A percentile compares a stretch with the other conserved stretches of the same genome.
These are phyloP conservation scores for Leccinellum albellum DNA, from an alignment of 768 basidiomycete genomes.

Conservation along the genomic window DNA sequence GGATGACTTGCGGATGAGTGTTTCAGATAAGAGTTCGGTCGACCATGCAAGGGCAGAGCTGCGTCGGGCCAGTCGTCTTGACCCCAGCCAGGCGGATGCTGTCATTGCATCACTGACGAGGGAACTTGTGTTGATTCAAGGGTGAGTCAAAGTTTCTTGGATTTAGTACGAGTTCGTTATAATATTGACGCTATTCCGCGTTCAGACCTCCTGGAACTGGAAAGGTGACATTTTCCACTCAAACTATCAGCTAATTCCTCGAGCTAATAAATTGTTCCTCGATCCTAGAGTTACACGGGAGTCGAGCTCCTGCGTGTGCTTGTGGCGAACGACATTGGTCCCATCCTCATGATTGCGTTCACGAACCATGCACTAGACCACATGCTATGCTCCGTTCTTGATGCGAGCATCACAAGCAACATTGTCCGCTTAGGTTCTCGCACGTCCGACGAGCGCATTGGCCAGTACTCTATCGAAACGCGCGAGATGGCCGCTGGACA, in stretches of 20 bases:
- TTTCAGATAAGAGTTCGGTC: conserved; percentile 42
- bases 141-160: conserved; percentile 37
- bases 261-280: not conserved
- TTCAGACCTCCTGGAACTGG: conserved; percentile 74
- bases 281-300: conserved; percentile 56
- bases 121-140: conserved; percentile 69
- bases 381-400: conserved; percentile 60
- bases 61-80: conserved; percentile 49
- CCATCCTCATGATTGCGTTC: conserved; percentile 58
- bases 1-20: conserved; percentile 38
- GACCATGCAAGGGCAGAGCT: conserved; percentile 45
- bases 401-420: conserved; percentile 57
- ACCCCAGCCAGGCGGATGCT: conserved; percentile 69
- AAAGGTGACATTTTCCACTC: conserved; percentile 42
- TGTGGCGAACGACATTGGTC: conserved; percentile 47
- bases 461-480: conserved; percentile 56
- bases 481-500: conserved; percentile 45
- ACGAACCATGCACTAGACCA: conserved; percentile 83
- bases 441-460: conserved; percentile 56
- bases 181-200: not conserved
- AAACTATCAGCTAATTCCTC: not conserved
- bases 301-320: conserved; percentile 67
- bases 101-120: conserved; percentile 56
- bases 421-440: conserved; percentile 70
- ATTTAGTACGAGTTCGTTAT: not conserved